A percentile compares a stretch with the other conserved stretches of the same genome.
Evolutionary conservation across 306 rosid genomes (phyloP).

Genomic region (Glycyrrhiza uralensis): DNA sequence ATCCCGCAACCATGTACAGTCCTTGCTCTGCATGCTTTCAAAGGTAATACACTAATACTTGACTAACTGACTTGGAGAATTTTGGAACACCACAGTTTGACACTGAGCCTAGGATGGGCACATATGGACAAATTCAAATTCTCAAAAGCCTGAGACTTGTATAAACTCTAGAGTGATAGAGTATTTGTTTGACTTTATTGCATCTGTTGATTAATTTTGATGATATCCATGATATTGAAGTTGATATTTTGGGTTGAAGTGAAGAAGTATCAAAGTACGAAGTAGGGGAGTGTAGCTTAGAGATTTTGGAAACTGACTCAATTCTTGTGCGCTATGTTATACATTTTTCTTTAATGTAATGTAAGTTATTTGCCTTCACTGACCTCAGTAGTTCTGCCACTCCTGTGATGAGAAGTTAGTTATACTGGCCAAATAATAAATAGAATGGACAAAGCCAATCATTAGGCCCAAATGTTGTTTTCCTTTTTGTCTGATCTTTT

Average conservation of each 20-base stretch:
- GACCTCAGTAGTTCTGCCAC: neutral
- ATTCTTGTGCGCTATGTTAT: neutral
- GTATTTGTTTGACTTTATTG: neutral
- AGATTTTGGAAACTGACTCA: neutral
- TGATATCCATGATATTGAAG: neutral
- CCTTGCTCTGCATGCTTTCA: constrained; percentile 81
- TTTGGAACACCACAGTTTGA: neutral
- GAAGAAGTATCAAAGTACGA: neutral
- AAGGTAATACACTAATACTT: constrained; percentile 38
- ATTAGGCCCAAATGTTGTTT: neutral
- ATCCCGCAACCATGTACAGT: constrained; percentile 92
- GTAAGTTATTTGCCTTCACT: neutral
- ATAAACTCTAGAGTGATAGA: neutral
- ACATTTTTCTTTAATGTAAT: neutral
- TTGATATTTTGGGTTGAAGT: neutral
- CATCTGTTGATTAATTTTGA: neutral
- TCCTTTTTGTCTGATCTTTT: neutral
- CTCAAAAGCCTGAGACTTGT: neutral
- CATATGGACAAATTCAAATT: neutral
- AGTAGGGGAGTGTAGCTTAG: neutral
- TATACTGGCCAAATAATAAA: neutral
- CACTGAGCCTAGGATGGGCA: neutral
- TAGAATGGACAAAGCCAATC: neutral
- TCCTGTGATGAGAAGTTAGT: neutral
- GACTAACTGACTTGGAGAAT: neutral